Evolutionary conservation across 208 protist genomes (phyloP).

Genomic region (Acanthamoeba castellanii): DNA sequence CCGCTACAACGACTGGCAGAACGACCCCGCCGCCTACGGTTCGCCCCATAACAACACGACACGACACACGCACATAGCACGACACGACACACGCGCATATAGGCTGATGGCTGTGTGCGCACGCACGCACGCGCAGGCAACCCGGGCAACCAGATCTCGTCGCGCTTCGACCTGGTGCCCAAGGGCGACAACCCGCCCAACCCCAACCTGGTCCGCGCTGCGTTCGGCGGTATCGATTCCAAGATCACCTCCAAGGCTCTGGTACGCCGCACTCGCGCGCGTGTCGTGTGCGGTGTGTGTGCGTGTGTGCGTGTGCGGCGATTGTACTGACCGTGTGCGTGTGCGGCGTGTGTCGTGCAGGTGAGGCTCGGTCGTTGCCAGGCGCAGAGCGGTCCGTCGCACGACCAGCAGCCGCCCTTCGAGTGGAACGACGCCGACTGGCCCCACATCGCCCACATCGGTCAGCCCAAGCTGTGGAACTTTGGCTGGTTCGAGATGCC

Average conservation of each 20-base stretch:
- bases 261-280: not conserved
- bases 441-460: constrained; percentile 37
- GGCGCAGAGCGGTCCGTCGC: constrained; percentile 74
- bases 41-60: not conserved
- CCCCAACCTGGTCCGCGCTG: constrained; percentile 30
- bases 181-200: constrained; percentile 3
- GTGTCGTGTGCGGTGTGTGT: not conserved
- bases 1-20: constrained; percentile 89
- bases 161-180: constrained; percentile 81
- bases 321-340: not conserved
- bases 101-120: not conserved
- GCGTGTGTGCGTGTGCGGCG: not conserved
- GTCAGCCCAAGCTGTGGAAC: constrained; percentile 72
- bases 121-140: constrained; percentile 3
- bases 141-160: constrained; percentile 76
- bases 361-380: not conserved
- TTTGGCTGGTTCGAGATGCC: constrained; percentile 57
- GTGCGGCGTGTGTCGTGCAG: not conserved
- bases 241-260: constrained; percentile 79
- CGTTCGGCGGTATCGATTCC: constrained; percentile 85
- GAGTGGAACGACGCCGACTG: constrained; percentile 69
- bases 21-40: constrained; percentile 85
- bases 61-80: not conserved
- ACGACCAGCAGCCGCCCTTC: constrained; percentile 77
- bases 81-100: not conserved